Evolutionary conservation across 371 early-diverging fungal species (phyloP), one percentile per base, ranked within the genome.

Genomic region (Catenaria anguillulae): DNA sequence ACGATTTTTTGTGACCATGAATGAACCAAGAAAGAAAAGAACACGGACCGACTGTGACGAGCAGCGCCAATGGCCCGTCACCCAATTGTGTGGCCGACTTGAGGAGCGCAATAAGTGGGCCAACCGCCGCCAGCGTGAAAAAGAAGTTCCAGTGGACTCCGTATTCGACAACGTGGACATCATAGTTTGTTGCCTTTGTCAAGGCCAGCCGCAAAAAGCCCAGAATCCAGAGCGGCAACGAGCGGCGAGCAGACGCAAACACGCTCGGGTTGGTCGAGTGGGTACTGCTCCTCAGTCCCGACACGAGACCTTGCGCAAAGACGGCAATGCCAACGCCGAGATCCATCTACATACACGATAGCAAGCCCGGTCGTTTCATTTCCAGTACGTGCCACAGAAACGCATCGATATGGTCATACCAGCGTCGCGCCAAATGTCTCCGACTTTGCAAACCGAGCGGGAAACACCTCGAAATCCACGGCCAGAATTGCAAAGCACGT

Each of bases 91-190:
- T n/a, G n/a, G n/a, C n/a, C n/a, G n/a, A n/a, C n/a, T n/a, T n/a
- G n/a, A 40, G 10, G 10, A 40, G 10, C 40, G 40, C 5, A 88
- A 78, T 36, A 82, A 79, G 78, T 87, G 78, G 23, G 89, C 73
- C 8, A 92, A 97, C 68, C 60, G 88, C 75, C 0, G 88, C 93
- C 19, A 97, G 78, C 0, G 97, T 96, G 62, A 92, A 79, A 69
- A 96, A 97, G 69, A 97, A 97, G 76, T 97, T 97, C 97, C 97
- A 97, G 66, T 97, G 97, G 55, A 91, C 79, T 29, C 97, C 97
- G 68, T 97, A 97, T 71, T 97, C 97, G 2, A 89, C 80, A 15
- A 86, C 88, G 68, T 94, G 93, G 60, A 91, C 90, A 81, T 70
- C 93, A 66, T 97, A 97, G 67, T 93, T 85, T 8, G 87, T 78